Percentiles rank a stretch among this genome's conserved stretches.
Conservation (phyloP, 2,329 filamentous ascomycete genomes). For the Verticillium longisporum region DNA sequence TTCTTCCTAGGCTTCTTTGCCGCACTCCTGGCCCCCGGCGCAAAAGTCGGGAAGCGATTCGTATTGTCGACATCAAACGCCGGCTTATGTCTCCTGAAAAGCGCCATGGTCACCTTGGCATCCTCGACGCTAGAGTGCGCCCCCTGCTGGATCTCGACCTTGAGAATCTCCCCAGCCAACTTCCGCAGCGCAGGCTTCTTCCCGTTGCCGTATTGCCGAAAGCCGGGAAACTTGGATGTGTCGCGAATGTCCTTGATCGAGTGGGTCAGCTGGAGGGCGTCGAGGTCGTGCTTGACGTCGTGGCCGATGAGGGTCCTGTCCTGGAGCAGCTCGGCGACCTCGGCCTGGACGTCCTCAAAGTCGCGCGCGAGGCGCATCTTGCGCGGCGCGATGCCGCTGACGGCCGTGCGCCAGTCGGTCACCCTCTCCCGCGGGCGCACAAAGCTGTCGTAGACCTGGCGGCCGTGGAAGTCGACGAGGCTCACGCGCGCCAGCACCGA, state of each 20-base stretch:
- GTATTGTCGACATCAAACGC: slow-evolving; percentile 78
- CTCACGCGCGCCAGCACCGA: slow-evolving; percentile 82
- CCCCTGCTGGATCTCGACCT: slow-evolving; percentile 56
- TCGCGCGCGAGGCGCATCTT: slow-evolving; percentile 63
- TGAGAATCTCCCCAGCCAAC: slow-evolving; percentile 50
- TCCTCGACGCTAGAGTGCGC: slow-evolving; percentile 67
- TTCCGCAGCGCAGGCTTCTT: slow-evolving; percentile 60
- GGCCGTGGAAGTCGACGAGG: slow-evolving; percentile 87
- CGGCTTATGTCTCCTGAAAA: slow-evolving; percentile 78
- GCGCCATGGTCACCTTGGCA: slow-evolving; percentile 80
- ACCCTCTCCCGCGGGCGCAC: slow-evolving; percentile 73
- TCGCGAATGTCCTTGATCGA: slow-evolving; percentile 74
- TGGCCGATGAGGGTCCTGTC: slow-evolving; percentile 76
- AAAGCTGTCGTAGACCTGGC: slow-evolving; percentile 90
- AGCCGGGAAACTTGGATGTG: slow-evolving; percentile 71
- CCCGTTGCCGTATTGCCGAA: slow-evolving; percentile 61
- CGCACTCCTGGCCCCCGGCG: slow-evolving; percentile 16
- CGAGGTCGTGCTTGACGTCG: slow-evolving; percentile 72
- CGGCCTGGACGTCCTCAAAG: slow-evolving; percentile 71
- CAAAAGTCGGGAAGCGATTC: slow-evolving; percentile 49
- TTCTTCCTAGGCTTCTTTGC: slow-evolving; percentile 35
- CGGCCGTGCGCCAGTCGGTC: slow-evolving; percentile 81
- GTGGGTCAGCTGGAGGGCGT: slow-evolving; percentile 71
- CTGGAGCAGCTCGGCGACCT: slow-evolving; percentile 62
- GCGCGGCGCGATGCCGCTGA: slow-evolving; percentile 73